phyloP scores from a whole-genome alignment of 176 grass and related monocot genomes.

The Oryza glumipatula region DNA sequence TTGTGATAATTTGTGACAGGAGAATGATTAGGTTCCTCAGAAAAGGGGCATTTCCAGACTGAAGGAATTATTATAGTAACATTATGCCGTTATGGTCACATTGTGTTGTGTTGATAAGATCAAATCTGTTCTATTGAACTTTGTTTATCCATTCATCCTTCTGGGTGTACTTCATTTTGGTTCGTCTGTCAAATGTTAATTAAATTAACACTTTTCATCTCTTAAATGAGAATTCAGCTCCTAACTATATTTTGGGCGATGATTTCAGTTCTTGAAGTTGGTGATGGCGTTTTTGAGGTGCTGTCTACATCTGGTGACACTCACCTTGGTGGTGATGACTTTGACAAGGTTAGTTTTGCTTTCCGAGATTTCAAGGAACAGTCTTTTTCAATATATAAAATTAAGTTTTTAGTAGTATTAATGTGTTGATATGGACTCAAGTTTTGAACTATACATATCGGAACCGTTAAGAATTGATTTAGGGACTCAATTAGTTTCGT shows the following conservation, averaged over 20 bases:
- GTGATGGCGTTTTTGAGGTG: constrained; percentile 89
- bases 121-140: background rate
- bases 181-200: background rate
- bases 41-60: background rate
- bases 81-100: background rate
- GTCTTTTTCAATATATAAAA: background rate
- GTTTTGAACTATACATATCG: background rate
- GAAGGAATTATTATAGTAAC: background rate
- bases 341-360: constrained; percentile 65
- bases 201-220: background rate
- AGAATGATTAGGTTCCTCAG: background rate
- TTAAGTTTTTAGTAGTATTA: background rate
- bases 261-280: constrained; percentile 73
- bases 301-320: constrained; percentile 83
- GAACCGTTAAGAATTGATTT: background rate
- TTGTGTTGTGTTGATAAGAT: background rate
- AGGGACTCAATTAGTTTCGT: background rate
- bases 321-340: constrained; percentile 85
- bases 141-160: background rate
- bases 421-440: background rate
- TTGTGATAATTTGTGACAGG: background rate
- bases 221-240: constrained; percentile 11
- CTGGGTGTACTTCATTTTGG: background rate
- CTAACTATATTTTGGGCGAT: background rate
- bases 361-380: background rate